A percentile compares a stretch with the other conserved stretches of the same genome.
These are phyloP conservation scores for Cadophora gregata DNA, from an alignment of 2,329 filamentous ascomycete genomes.

Conservation along the genomic window DNA sequence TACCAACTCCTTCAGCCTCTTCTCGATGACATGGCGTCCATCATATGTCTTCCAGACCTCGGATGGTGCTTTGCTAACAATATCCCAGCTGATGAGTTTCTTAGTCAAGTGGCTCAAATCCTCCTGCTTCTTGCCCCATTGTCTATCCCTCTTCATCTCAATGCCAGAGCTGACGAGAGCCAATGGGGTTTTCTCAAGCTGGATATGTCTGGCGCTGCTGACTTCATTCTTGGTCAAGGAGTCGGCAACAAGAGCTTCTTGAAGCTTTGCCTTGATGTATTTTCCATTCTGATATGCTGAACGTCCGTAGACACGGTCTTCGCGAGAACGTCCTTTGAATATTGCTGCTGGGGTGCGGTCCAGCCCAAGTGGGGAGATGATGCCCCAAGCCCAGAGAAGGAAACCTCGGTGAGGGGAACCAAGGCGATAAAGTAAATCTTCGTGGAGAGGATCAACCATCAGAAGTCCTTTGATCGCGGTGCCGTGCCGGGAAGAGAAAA, in stretches of 20 bases:
- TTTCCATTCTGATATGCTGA: conserved; percentile 81
- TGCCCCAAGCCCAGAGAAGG: conserved; percentile 81
- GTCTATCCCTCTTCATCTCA: conserved; percentile 66
- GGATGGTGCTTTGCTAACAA: conserved; percentile 84
- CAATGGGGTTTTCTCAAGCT: conserved; percentile 75
- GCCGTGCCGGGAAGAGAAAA: conserved; percentile 86
- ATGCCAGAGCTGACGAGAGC: conserved; percentile 83
- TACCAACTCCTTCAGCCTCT: conserved; percentile 75
- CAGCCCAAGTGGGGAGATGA: conserved; percentile 85
- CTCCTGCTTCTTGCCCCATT: conserved; percentile 85
- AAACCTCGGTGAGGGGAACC: conserved; percentile 77
- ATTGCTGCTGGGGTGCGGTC: conserved; percentile 81
- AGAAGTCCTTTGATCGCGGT: conserved; percentile 78
- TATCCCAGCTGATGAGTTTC: conserved; percentile 82
- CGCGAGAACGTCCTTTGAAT: conserved; percentile 78
- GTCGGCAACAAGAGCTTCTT: conserved; percentile 88
- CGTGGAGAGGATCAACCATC: conserved; percentile 87
- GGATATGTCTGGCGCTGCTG: conserved; percentile 77
- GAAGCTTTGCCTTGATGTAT: conserved; percentile 86
- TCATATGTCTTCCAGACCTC: conserved; percentile 81
- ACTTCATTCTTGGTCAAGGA: conserved; percentile 87
- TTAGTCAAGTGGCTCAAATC: conserved; percentile 82
- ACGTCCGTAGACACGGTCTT: conserved; percentile 85
- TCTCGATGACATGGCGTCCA: conserved; percentile 78
- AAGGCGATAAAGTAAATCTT: conserved; percentile 77